Percentiles rank a stretch among this genome's conserved stretches.
These are phyloP conservation scores for Phaeosphaeriaceae sp. DNA, from an alignment of 2,329 filamentous ascomycete genomes.

Conservation along the genomic window DNA sequence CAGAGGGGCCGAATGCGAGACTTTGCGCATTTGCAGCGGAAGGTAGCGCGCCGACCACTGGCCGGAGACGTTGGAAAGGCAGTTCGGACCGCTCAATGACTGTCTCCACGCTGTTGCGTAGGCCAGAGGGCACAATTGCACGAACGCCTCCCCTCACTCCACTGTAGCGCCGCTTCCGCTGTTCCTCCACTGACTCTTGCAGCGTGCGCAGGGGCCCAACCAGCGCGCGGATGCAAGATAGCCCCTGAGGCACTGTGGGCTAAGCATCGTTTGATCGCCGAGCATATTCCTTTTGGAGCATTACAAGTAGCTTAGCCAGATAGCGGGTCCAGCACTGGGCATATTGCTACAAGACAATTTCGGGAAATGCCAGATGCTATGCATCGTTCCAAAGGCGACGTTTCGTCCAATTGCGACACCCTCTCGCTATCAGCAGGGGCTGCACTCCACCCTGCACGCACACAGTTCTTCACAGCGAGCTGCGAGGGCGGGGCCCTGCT, in stretches of 20 bases:
- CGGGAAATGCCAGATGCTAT: constrained; percentile 25
- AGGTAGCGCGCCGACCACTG: constrained; percentile 21
- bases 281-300: constrained; percentile 36
- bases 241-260: constrained; percentile 35
- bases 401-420: background rate
- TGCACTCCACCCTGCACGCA: constrained; percentile 19
- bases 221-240: constrained; percentile 32
- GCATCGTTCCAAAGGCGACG: constrained; percentile 1
- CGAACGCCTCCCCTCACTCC: constrained; percentile 10
- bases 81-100: constrained; percentile 28
- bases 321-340: constrained; percentile 30
- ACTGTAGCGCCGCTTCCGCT: constrained; percentile 29
- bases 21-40: background rate
- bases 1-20: constrained; percentile 22
- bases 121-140: constrained; percentile 1
- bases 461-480: background rate
- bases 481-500: constrained; percentile 2
- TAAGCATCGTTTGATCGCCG: constrained; percentile 51
- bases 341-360: constrained; percentile 19
- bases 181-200: constrained; percentile 22
- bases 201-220: constrained; percentile 22
- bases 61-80: constrained; percentile 15
- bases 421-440: constrained; percentile 32
- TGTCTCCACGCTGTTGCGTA: constrained; percentile 32
- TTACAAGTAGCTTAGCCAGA: constrained; percentile 32